Conservation (phyloP, 257 asterid genomes). For the Ballota nigra region DNA sequence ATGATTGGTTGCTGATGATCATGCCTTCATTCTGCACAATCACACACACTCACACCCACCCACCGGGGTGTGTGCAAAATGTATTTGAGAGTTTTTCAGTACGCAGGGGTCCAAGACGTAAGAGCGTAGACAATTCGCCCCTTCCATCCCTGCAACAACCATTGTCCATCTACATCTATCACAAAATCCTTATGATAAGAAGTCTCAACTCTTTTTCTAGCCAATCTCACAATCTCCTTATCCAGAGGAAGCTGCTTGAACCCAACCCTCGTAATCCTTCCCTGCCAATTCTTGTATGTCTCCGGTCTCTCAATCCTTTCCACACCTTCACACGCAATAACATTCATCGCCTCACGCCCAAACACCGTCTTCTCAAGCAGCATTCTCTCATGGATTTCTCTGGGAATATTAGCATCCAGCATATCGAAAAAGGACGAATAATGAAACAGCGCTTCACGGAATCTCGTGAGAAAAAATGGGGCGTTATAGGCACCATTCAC, state of each 20-base stretch:
- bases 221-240: slow-evolving; percentile 28
- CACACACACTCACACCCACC: background rate
- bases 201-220: slow-evolving; percentile 27
- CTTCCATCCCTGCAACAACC: slow-evolving; percentile 61
- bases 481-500: slow-evolving; percentile 48
- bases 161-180: slow-evolving; percentile 44
- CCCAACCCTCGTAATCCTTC: slow-evolving; percentile 45
- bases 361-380: slow-evolving; percentile 39
- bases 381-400: slow-evolving; percentile 44
- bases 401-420: slow-evolving; percentile 50
- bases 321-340: slow-evolving; percentile 48
- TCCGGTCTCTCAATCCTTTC: slow-evolving; percentile 53
- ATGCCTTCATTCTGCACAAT: too few species aligned
- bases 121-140: slow-evolving; percentile 39
- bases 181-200: slow-evolving; percentile 45
- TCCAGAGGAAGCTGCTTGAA: slow-evolving; percentile 47
- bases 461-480: slow-evolving; percentile 52
- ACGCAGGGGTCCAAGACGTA: slow-evolving; percentile 42
- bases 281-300: slow-evolving; percentile 62
- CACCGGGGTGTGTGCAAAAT: background rate
- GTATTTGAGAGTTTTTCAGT: background rate
- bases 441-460: slow-evolving; percentile 54
- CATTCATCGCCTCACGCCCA: slow-evolving; percentile 54
- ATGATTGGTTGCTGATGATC: slow-evolving; percentile 3
- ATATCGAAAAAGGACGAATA: slow-evolving; percentile 53